These are phyloP conservation scores for Carex sylvatica DNA, from an alignment of 202 grass and related monocot genomes.

Conservation along the genomic window DNA sequence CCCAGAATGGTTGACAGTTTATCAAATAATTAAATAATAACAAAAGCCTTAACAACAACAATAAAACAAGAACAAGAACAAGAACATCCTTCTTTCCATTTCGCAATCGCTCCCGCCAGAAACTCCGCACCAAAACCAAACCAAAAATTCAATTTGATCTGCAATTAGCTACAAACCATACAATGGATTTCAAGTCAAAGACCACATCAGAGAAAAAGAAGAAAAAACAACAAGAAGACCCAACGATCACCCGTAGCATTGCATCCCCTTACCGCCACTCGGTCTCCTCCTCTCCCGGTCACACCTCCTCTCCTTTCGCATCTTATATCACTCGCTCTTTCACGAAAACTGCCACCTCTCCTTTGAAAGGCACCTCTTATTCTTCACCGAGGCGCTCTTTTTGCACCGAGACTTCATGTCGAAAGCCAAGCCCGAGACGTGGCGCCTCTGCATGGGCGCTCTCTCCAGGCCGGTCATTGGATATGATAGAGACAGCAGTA, in stretches of 20 bases:
- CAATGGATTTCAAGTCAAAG: conserved; percentile 14
- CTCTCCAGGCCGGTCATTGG: conserved; percentile 5
- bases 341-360: conserved; percentile 5
- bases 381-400: conserved; percentile 6
- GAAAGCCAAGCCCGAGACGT: conserved; percentile 22
- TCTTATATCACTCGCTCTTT: conserved; percentile 47
- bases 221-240: conserved; percentile 9
- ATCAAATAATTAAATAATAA: background rate
- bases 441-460: conserved; percentile 34
- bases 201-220: background rate
- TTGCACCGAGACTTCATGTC: conserved; percentile 24
- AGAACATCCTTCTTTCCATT: background rate
- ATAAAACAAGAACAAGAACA: conserved; percentile 8
- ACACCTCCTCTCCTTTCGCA: conserved; percentile 38
- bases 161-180: background rate
- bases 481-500: conserved; percentile 13
- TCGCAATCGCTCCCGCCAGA: background rate
- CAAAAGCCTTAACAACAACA: background rate
- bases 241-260: background rate
- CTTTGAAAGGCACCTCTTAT: conserved; percentile 16
- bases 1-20: background rate
- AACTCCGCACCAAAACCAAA: background rate
- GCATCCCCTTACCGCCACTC: background rate
- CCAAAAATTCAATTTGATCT: background rate
- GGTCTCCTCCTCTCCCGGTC: background rate